Evolutionary conservation across 1,284 basidiomycete genomes (phyloP).

Genomic region (Inonotus obliquus): DNA sequence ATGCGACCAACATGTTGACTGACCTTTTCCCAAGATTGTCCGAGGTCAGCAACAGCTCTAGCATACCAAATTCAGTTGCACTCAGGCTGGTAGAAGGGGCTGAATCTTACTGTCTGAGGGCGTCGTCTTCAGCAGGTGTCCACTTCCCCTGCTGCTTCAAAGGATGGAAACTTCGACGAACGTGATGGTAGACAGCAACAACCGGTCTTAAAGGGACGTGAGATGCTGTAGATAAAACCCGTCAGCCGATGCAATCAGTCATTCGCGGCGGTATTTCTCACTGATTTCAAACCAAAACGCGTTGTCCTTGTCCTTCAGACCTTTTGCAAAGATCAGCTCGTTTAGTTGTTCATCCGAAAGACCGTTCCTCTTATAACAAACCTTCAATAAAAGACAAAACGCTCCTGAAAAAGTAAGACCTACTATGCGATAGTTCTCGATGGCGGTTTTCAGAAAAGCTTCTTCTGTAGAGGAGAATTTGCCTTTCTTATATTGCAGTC

Average conservation of each 20-base stretch:
- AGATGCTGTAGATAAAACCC: conserved; percentile 39
- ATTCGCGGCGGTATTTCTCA: conserved; percentile 35
- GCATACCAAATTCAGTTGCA: conserved; percentile 5
- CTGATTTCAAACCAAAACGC: conserved; percentile 74
- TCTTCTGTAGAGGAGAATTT: conserved; percentile 78
- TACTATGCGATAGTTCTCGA: conserved; percentile 60
- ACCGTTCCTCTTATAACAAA: conserved; percentile 37
- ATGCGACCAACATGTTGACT: conserved; percentile 62
- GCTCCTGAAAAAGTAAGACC: neutral
- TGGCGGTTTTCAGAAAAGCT: conserved; percentile 54
- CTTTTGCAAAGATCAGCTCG: conserved; percentile 62
- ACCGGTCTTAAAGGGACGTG: conserved; percentile 71
- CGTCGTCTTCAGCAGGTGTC: conserved; percentile 61
- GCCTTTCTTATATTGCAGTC: conserved; percentile 78
- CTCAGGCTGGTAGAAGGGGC: conserved; percentile 10
- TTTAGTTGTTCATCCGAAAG: conserved; percentile 49
- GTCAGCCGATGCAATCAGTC: conserved; percentile 10
- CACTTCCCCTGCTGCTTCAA: conserved; percentile 65
- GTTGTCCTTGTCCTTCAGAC: conserved; percentile 52
- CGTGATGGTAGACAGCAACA: conserved; percentile 76
- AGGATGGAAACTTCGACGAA: conserved; percentile 65
- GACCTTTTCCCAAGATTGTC: conserved; percentile 78
- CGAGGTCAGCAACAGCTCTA: conserved; percentile 62
- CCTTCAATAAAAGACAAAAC: conserved; percentile 11
- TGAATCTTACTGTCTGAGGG: conserved; percentile 52